These are phyloP conservation scores for Atractiella rhizophila DNA, from an alignment of 768 basidiomycete species.

Conservation along the genomic window DNA sequence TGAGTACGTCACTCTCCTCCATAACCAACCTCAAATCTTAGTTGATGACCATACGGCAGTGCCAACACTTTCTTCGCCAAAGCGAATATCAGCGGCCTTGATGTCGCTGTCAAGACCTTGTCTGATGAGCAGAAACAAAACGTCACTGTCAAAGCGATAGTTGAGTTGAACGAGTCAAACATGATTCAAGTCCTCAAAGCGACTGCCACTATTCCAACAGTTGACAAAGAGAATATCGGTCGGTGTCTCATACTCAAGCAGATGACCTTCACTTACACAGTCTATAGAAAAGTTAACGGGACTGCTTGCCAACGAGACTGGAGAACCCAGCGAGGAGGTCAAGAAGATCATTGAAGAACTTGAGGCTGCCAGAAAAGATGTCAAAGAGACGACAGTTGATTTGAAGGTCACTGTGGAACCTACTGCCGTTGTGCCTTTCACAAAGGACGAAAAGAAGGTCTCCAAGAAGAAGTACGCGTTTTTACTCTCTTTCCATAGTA, in stretches of 20 bases:
- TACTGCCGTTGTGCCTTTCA: slow-evolving; percentile 26
- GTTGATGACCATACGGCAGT: neutral
- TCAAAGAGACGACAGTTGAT: neutral
- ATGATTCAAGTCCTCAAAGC: slow-evolving; percentile 60
- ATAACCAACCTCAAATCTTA: slow-evolving; percentile 29
- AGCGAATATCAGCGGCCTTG: slow-evolving; percentile 43
- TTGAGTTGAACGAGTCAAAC: slow-evolving; percentile 62
- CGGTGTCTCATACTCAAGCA: neutral
- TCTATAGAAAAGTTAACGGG: slow-evolving; percentile 58
- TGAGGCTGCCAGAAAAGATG: slow-evolving; percentile 32
- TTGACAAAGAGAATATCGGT: slow-evolving; percentile 19
- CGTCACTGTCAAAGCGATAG: slow-evolving; percentile 61
- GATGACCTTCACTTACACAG: slow-evolving; percentile 32
- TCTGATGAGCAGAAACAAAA: slow-evolving; percentile 56
- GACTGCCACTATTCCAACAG: slow-evolving; percentile 41
- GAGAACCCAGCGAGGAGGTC: slow-evolving; percentile 11
- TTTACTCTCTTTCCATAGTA: slow-evolving; percentile 21
- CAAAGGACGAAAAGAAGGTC: slow-evolving; percentile 44
- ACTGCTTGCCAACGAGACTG: slow-evolving; percentile 31
- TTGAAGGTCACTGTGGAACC: neutral
- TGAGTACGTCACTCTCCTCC: slow-evolving; percentile 27
- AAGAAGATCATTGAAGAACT: slow-evolving; percentile 19
- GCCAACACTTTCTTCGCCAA: slow-evolving; percentile 35
- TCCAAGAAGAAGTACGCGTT: slow-evolving; percentile 35
- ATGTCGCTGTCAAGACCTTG: slow-evolving; percentile 52